phyloP scores from a whole-genome alignment of 176 grass and related monocot genomes.

The Oryza glumipatula region DNA sequence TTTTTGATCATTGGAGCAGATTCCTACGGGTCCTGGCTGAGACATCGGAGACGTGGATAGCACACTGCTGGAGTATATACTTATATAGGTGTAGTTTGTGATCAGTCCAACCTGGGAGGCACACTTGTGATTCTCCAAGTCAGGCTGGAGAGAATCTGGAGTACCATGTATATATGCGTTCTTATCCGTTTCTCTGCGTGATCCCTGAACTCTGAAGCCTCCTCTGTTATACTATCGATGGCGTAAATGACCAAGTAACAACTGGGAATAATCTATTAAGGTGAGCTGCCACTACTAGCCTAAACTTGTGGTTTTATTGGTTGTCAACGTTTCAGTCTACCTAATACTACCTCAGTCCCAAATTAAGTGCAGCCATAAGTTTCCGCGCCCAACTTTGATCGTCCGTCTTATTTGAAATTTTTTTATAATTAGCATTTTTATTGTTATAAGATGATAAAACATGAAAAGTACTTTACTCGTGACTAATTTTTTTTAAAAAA shows the following conservation, averaged over 20 bases:
- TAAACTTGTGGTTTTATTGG: not conserved
- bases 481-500: too few species aligned
- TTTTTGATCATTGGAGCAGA: not conserved
- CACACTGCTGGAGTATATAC: not conserved
- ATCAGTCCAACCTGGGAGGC: not conserved
- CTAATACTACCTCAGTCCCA: not conserved
- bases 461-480: too few species aligned
- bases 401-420: too few species aligned
- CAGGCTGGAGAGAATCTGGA: not conserved
- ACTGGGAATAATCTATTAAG: not conserved
- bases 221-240: not conserved
- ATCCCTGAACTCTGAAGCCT: not conserved
- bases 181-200: conserved; percentile 7
- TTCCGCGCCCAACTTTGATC: too few species aligned
- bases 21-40: not conserved
- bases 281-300: not conserved
- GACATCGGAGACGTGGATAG: not conserved
- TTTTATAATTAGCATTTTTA: too few species aligned
- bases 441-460: too few species aligned
- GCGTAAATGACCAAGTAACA: not conserved
- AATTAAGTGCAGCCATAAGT: too few species aligned
- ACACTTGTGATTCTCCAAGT: not conserved
- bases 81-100: not conserved
- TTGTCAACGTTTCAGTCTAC: conserved; percentile 25
- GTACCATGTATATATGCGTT: not conserved